Conservation (phyloP, 441 rosid species). For the Macaranga tanarius region DNA sequence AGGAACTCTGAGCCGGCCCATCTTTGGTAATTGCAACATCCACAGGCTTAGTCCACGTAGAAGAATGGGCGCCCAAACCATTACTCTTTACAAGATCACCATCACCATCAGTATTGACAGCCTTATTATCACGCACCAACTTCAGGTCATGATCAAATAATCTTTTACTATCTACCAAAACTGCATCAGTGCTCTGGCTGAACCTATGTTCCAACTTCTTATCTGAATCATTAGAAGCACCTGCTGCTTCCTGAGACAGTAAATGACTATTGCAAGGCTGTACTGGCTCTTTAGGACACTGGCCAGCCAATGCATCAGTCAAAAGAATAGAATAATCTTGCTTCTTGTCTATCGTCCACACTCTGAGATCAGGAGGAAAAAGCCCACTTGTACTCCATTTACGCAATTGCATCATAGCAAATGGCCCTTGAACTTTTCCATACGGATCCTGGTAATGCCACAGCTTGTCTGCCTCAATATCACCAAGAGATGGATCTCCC, state of each 20-base stretch:
- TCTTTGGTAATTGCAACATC: constrained; percentile 38
- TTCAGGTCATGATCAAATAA: constrained; percentile 46
- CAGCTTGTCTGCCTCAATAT: constrained; percentile 50
- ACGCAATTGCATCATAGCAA: constrained; percentile 64
- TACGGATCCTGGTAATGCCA: constrained; percentile 94
- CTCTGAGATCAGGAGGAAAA: constrained; percentile 71
- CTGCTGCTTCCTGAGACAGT: constrained; percentile 33
- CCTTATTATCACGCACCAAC: constrained; percentile 39
- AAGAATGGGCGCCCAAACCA: constrained; percentile 34
- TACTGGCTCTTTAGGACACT: constrained; percentile 30
- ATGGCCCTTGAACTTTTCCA: constrained; percentile 92
- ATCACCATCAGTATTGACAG: constrained; percentile 38
- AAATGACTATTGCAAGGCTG: constrained; percentile 25
- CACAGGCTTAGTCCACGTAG: constrained; percentile 35
- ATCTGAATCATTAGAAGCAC: constrained; percentile 33
- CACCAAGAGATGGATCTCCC: constrained; percentile 40
- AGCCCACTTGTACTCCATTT: constrained; percentile 73
- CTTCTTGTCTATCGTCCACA: constrained; percentile 72
- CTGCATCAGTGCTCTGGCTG: constrained; percentile 32
- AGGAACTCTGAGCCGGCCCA: constrained; percentile 31
- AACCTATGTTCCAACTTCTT: constrained; percentile 27
- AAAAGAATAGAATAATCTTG: constrained; percentile 69
- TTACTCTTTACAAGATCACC: constrained; percentile 31
- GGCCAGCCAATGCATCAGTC: constrained; percentile 69
- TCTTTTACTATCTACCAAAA: constrained; percentile 34